phyloP scores from a whole-genome alignment of 2,329 filamentous ascomycete genomes.

The Alternaria triticimaculans region DNA sequence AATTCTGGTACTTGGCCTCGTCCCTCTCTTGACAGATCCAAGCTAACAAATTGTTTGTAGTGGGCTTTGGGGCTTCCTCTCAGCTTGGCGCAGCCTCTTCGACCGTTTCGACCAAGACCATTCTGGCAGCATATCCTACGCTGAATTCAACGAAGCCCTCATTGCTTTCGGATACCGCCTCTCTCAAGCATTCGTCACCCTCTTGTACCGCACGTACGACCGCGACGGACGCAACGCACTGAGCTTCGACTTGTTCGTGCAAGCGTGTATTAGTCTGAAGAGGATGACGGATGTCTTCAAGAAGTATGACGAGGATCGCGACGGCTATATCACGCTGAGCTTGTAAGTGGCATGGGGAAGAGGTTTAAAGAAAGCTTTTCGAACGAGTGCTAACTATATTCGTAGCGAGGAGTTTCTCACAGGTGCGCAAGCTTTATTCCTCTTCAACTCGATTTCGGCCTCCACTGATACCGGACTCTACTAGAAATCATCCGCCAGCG shows the following conservation, averaged over 20 bases:
- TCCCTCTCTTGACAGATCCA: not conserved
- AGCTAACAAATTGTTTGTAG: conserved; percentile 34
- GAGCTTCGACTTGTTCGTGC: conserved; percentile 91
- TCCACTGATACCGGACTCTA: conserved; percentile 60
- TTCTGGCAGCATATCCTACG: conserved; percentile 82
- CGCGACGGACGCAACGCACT: conserved; percentile 55
- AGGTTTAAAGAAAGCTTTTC: not conserved
- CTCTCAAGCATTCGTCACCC: conserved; percentile 79
- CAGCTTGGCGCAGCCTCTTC: conserved; percentile 91
- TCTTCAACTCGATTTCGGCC: conserved; percentile 61
- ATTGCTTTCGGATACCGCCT: conserved; percentile 92
- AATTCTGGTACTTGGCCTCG: conserved; percentile 71
- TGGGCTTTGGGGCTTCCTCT: conserved; percentile 93
- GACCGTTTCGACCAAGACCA: conserved; percentile 92
- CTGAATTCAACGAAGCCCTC: conserved; percentile 89
- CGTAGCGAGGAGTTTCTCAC: conserved; percentile 60
- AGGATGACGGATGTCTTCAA: conserved; percentile 99
- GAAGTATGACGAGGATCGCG: conserved; percentile 95
- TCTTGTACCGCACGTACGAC: conserved; percentile 90
- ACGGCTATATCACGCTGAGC: conserved; percentile 75
- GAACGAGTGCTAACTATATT: conserved; percentile 10
- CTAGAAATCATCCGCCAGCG: conserved; percentile 53
- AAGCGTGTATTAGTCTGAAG: conserved; percentile 95
- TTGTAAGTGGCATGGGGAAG: conserved; percentile 53
- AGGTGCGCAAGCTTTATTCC: conserved; percentile 62